phyloP scores from a whole-genome alignment of 345 rosid species.

The Camelina laxa region DNA sequence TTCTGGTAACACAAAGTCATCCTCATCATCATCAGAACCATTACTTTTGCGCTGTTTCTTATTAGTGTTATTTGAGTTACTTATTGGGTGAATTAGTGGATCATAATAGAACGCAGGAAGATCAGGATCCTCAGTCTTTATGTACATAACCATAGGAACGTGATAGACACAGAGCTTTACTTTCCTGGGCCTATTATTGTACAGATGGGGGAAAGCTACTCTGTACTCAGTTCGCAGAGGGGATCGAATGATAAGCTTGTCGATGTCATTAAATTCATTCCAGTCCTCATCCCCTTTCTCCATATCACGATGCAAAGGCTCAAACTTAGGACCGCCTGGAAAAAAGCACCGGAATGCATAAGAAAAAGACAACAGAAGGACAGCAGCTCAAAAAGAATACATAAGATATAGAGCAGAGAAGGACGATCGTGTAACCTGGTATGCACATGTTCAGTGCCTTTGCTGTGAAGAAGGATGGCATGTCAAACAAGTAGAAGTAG shows the following conservation, averaged over 20 bases:
- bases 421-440: slow-evolving; percentile 62
- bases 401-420: neutral
- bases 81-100: slow-evolving; percentile 94
- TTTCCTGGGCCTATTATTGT: slow-evolving; percentile 97
- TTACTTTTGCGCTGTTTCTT: slow-evolving; percentile 88
- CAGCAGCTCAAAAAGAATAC: neutral
- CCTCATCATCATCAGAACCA: slow-evolving; percentile 75
- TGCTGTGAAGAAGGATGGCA: slow-evolving; percentile 99
- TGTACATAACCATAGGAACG: slow-evolving; percentile 98
- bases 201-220: slow-evolving; percentile 96
- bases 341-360: slow-evolving; percentile 20
- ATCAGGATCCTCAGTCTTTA: slow-evolving; percentile 98
- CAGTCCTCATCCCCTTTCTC: slow-evolving; percentile 99
- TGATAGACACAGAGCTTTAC: slow-evolving; percentile 89
- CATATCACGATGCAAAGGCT: slow-evolving; percentile 98
- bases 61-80: slow-evolving; percentile 52
- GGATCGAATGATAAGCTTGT: slow-evolving; percentile 96
- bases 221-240: slow-evolving; percentile 97
- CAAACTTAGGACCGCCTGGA: slow-evolving; percentile 98
- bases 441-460: slow-evolving; percentile 99
- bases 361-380: slow-evolving; percentile 2
- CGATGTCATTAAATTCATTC: slow-evolving; percentile 99
- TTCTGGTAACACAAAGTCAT: slow-evolving; percentile 80
- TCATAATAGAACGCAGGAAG: slow-evolving; percentile 98
- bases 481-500: slow-evolving; percentile 97